These are phyloP conservation scores for Notholithocarpus densiflorus DNA, from an alignment of 306 rosid genomes.

Conservation along the genomic window DNA sequence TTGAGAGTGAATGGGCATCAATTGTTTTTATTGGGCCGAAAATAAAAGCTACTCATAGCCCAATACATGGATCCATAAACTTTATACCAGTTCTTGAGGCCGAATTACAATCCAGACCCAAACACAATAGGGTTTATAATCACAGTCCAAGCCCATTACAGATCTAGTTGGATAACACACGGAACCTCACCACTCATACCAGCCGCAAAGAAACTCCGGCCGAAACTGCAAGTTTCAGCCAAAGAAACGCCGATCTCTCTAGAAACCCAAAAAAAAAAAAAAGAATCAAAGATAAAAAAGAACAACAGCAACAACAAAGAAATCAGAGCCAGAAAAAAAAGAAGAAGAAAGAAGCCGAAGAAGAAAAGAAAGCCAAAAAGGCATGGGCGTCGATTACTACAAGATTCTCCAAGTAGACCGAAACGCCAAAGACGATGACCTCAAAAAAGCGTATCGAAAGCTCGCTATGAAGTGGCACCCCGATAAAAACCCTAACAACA, in stretches of 20 bases:
- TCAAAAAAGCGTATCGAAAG: slow-evolving; percentile 75
- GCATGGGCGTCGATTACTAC: slow-evolving; percentile 87
- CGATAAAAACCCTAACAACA: slow-evolving; percentile 73
- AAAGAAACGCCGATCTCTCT: not conserved
- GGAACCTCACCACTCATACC: not conserved
- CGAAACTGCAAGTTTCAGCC: not conserved
- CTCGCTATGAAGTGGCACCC: slow-evolving; percentile 87
- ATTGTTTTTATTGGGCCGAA: too few species aligned
- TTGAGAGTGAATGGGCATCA: too few species aligned
- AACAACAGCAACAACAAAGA: not conserved
- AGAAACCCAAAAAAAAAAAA: not conserved
- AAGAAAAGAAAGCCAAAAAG: not conserved
- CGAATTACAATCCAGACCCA: not conserved
- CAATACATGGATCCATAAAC: too few species aligned
- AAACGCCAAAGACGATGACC: slow-evolving; percentile 77
- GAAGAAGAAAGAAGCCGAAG: not conserved
- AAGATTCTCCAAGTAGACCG: slow-evolving; percentile 87
- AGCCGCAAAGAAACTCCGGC: not conserved
- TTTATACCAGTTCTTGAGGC: not conserved
- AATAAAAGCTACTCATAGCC: too few species aligned
- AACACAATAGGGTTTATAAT: not conserved
- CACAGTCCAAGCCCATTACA: not conserved
- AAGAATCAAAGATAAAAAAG: not conserved
- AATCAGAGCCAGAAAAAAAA: not conserved
- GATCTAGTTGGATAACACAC: not conserved